phyloP scores from a whole-genome alignment of 768 basidiomycete species.

The Antrodiella citrinella region DNA sequence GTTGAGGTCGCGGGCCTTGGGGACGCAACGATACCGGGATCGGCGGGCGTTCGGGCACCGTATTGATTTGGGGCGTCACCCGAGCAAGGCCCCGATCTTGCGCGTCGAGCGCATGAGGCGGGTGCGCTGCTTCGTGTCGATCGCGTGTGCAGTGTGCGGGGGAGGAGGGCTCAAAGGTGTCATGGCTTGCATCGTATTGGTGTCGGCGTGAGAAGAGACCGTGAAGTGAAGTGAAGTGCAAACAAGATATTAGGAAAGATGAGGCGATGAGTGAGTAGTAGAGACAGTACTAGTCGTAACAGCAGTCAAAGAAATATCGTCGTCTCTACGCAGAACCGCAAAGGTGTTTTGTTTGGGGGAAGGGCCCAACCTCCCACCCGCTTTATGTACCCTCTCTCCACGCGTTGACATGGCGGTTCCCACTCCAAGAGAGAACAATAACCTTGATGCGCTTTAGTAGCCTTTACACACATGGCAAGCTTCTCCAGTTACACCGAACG shows the following conservation, averaged over 20 bases:
- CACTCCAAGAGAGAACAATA: too few relatives aligned
- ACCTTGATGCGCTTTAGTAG: too few relatives aligned
- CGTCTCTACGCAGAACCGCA: too few relatives aligned
- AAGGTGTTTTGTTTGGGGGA: too few relatives aligned
- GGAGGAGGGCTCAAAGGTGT: neutral
- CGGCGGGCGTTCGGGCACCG: neutral
- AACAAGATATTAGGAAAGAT: neutral
- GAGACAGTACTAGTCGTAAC: too few relatives aligned
- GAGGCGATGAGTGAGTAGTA: too few relatives aligned
- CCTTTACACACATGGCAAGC: too few relatives aligned
- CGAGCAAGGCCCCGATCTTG: constrained; percentile 10
- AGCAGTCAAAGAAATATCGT: too few relatives aligned
- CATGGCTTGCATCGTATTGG: neutral
- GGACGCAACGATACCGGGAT: neutral
- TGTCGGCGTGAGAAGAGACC: neutral
- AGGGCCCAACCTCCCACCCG: too few relatives aligned
- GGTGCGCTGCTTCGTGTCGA: constrained; percentile 7
- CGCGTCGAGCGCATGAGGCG: constrained; percentile 10
- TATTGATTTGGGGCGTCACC: constrained; percentile 7
- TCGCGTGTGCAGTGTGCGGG: constrained; percentile 5
- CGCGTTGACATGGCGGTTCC: too few relatives aligned
- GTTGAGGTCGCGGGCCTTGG: neutral
- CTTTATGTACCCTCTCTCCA: too few relatives aligned
- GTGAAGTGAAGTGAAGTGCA: neutral
- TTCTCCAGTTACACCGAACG: too few relatives aligned